Conservation (phyloP, 495 filamentous ascomycete species). For the Penicillium maclennaniae region DNA sequence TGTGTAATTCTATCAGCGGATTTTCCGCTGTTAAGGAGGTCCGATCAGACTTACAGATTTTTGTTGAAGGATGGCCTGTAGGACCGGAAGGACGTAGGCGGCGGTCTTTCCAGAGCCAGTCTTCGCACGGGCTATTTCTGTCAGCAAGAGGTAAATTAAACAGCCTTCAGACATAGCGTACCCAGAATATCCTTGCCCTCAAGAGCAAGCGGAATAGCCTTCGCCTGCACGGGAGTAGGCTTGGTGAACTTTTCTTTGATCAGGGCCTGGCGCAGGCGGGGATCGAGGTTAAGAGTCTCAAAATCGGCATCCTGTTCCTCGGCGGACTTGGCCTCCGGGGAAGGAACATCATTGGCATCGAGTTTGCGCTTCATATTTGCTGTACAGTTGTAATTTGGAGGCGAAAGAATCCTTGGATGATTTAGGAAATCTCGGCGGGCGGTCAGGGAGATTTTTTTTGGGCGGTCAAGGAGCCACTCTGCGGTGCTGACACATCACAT, state of each 20-base stretch:
- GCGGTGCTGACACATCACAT: slow-evolving; percentile 6
- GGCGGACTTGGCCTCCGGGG: slow-evolving; percentile 28
- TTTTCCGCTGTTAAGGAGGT: neutral
- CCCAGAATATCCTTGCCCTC: slow-evolving; percentile 86
- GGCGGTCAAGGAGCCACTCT: slow-evolving; percentile 21
- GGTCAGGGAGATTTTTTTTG: slow-evolving; percentile 29
- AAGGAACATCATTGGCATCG: slow-evolving; percentile 56
- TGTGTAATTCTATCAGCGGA: slow-evolving; percentile 10
- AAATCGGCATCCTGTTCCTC: slow-evolving; percentile 34
- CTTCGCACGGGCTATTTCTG: slow-evolving; percentile 65
- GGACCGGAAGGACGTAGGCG: slow-evolving; percentile 89
- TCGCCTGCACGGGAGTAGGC: slow-evolving; percentile 81
- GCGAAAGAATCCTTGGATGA: slow-evolving; percentile 11
- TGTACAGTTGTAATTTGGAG: slow-evolving; percentile 12
- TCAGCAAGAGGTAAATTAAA: slow-evolving; percentile 18
- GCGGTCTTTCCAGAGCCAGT: slow-evolving; percentile 95
- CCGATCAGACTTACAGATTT: slow-evolving; percentile 56
- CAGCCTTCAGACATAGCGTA: slow-evolving; percentile 17
- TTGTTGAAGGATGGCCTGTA: slow-evolving; percentile 72
- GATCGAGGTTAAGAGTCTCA: slow-evolving; percentile 66
- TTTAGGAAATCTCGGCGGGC: slow-evolving; percentile 44
- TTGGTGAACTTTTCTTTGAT: slow-evolving; percentile 76
- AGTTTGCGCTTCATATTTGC: slow-evolving; percentile 61
- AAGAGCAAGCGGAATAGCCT: slow-evolving; percentile 85
- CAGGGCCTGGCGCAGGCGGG: slow-evolving; percentile 80